phyloP scores from a whole-genome alignment of 139 green algal species.

The Chlamydomonas asymmetrica region DNA sequence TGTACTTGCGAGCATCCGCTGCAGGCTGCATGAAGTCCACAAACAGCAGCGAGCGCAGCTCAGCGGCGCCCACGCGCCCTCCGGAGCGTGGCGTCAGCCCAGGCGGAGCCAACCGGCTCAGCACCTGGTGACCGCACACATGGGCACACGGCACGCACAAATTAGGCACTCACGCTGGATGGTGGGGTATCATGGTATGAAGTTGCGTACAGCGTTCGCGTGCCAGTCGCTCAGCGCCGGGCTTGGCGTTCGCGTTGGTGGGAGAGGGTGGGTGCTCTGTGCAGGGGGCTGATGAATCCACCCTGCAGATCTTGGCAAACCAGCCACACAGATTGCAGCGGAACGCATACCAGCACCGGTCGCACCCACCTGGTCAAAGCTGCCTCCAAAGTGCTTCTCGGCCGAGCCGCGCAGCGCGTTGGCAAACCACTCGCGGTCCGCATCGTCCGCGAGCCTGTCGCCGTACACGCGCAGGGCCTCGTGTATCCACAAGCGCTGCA shows the following conservation, averaged over 20 bases:
- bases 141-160: too few species aligned
- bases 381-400: conserved; percentile 19
- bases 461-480: conserved; percentile 68
- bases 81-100: not conserved
- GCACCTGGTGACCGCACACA: too few species aligned
- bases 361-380: conserved; percentile 7
- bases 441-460: conserved; percentile 67
- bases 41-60: conserved; percentile 64
- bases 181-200: too few species aligned
- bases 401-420: not conserved
- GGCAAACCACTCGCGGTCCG: conserved; percentile 61
- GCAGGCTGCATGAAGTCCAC: conserved; percentile 75
- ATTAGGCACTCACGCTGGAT: too few species aligned
- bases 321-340: too few species aligned
- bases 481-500: conserved; percentile 22
- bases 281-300: too few species aligned
- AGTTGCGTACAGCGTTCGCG: too few species aligned
- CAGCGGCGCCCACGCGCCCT: not conserved
- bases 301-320: too few species aligned
- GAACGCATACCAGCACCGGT: too few species aligned
- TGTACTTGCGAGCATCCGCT: conserved; percentile 25
- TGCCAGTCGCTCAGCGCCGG: too few species aligned
- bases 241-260: too few species aligned
- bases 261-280: too few species aligned
- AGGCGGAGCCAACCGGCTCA: not conserved